Percentiles rank a stretch among this genome's conserved stretches.
phyloP scores from a whole-genome alignment of 2,329 filamentous ascomycete species.

The Epichloe elymi region DNA sequence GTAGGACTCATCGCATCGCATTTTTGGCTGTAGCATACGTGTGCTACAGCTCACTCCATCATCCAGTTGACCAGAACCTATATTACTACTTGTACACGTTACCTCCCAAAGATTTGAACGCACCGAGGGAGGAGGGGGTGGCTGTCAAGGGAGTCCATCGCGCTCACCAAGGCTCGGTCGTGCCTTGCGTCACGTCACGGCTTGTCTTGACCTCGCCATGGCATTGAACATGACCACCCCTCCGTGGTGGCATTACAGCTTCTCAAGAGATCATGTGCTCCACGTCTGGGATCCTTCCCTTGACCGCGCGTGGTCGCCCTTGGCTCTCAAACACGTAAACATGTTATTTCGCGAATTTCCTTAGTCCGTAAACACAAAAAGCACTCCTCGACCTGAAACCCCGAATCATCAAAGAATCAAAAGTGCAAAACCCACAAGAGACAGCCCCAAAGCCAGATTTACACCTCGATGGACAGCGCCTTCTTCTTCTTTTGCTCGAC shows the following conservation, averaged over 20 bases:
- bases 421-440: constrained; percentile 4
- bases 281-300: neutral
- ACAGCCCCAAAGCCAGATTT: constrained; percentile 10
- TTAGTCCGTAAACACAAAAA: constrained; percentile 1
- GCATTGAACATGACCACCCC: neutral
- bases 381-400: constrained; percentile 1
- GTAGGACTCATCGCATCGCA: neutral
- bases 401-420: neutral
- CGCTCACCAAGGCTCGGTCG: neutral
- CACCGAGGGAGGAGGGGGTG: neutral
- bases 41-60: neutral
- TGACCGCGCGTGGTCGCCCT: neutral
- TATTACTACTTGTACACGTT: constrained; percentile 5
- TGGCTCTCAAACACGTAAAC: neutral
- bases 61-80: constrained; percentile 2
- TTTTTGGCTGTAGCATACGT: neutral
- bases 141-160: neutral
- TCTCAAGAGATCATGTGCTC: neutral
- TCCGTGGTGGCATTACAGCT: neutral
- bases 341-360: constrained; percentile 2
- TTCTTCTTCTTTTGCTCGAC: constrained; percentile 99
- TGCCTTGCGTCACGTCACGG: neutral
- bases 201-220: neutral
- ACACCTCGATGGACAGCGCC: constrained; percentile 40
- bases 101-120: neutral